A percentile compares a stretch with the other conserved stretches of the same genome.
These are phyloP conservation scores for Boletus hoseneyae DNA, from an alignment of 1,284 basidiomycete genomes.

Conservation along the genomic window DNA sequence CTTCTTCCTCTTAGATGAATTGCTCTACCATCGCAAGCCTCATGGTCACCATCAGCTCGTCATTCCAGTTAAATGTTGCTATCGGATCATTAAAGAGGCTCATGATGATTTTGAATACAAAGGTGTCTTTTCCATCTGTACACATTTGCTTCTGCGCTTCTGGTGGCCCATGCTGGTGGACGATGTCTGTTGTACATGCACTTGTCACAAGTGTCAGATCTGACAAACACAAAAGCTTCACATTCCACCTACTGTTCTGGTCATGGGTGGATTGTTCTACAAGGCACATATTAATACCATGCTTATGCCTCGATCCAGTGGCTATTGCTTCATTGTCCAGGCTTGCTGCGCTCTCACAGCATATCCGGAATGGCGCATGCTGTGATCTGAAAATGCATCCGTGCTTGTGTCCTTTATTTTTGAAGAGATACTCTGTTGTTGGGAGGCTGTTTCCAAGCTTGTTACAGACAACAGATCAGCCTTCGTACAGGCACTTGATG, in stretches of 20 bases:
- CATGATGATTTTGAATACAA: slow-evolving; percentile 32
- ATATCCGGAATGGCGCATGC: slow-evolving; percentile 23
- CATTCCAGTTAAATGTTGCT: not conserved
- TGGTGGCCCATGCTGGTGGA: slow-evolving; percentile 32
- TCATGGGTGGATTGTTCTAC: not conserved
- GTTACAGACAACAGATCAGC: slow-evolving; percentile 14
- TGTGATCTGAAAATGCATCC: slow-evolving; percentile 13
- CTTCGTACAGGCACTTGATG: slow-evolving; percentile 32
- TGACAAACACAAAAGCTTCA: not conserved
- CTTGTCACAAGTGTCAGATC: slow-evolving; percentile 3
- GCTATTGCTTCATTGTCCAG: not conserved
- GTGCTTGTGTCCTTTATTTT: not conserved
- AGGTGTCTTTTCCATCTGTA: slow-evolving; percentile 15
- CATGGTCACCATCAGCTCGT: not conserved
- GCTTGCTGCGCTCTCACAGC: not conserved
- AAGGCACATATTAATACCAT: not conserved
- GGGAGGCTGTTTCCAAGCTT: slow-evolving; percentile 6
- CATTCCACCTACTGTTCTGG: not conserved
- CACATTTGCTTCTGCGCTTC: slow-evolving; percentile 9
- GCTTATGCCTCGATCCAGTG: no score
- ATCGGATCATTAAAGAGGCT: slow-evolving; percentile 16
- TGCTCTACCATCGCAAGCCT: not conserved
- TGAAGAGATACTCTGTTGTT: slow-evolving; percentile 5
- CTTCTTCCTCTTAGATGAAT: not conserved
- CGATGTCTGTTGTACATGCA: slow-evolving; percentile 22